Evolutionary conservation across 441 rosid species (phyloP).

Genomic region (Erysimum pusillum): DNA sequence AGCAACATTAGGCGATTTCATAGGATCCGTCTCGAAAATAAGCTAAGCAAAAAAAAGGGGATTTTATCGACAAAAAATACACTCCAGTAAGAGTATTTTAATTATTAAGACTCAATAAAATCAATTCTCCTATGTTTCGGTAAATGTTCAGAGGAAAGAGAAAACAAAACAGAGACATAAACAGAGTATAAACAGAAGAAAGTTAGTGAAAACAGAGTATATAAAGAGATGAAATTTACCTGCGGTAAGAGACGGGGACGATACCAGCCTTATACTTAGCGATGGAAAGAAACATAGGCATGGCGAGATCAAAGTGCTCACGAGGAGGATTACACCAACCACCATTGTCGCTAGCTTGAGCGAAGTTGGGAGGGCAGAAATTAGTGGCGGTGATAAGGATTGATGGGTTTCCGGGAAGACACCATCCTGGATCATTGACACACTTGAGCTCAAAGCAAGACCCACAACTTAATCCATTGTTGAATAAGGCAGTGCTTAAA

Average conservation of each 20-base stretch:
- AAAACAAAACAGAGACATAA: not conserved
- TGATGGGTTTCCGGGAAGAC: conserved; percentile 66
- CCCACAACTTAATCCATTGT: conserved; percentile 76
- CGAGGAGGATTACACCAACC: conserved; percentile 91
- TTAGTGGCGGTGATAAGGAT: conserved; percentile 70
- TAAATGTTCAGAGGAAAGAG: not conserved
- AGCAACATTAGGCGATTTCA: conserved; percentile 9
- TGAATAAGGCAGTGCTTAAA: conserved; percentile 72
- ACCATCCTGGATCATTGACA: conserved; percentile 68
- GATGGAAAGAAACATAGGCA: conserved; percentile 74
- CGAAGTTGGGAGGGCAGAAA: conserved; percentile 74
- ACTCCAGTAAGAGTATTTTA: not conserved
- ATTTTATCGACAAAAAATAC: not conserved
- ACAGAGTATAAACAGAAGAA: not conserved
- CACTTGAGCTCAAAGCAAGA: conserved; percentile 74
- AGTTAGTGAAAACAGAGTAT: conserved; percentile 10
- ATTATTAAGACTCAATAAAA: not conserved
- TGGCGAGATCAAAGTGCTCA: conserved; percentile 76
- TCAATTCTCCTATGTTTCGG: not conserved
- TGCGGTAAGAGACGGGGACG: conserved; percentile 72
- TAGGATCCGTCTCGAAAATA: conserved; percentile 13
- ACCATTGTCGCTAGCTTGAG: conserved; percentile 68
- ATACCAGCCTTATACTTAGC: conserved; percentile 76
- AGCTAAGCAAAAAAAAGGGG: not conserved
- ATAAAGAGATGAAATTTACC: conserved; percentile 44